phyloP scores from a whole-genome alignment of 192 early-diverging fungal species.

The Backusella tarrabulga region DNA sequence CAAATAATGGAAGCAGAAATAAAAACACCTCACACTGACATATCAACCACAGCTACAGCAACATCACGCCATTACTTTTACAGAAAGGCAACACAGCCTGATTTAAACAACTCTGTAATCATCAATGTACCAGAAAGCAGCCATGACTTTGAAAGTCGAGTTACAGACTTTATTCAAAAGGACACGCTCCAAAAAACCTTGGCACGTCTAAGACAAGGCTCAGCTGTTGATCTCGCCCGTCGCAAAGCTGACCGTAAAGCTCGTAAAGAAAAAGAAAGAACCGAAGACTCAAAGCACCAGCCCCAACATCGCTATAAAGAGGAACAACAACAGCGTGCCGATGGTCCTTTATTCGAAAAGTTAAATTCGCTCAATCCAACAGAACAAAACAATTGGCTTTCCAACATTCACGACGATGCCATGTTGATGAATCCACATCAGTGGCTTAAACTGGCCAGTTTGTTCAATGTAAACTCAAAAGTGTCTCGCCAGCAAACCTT shows the following conservation, averaged over 20 bases:
- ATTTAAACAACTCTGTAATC: neutral
- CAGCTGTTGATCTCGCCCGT: conserved; percentile 7
- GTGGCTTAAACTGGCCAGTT: conserved; percentile 25
- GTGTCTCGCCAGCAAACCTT: conserved; percentile 19
- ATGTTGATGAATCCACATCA: conserved; percentile 35
- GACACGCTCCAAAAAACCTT: neutral
- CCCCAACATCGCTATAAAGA: neutral
- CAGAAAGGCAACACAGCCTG: conserved; percentile 1
- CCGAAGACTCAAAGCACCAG: neutral
- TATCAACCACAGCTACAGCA: neutral
- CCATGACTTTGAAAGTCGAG: conserved; percentile 12
- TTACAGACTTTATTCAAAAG: conserved; percentile 10
- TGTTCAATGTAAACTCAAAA: conserved; percentile 33
- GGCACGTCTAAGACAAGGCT: neutral
- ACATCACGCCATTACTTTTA: conserved; percentile 18
- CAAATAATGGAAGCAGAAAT: neutral
- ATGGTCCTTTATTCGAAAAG: neutral
- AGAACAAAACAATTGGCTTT: conserved; percentile 18
- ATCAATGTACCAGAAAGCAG: conserved; percentile 10
- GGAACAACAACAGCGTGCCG: neutral
- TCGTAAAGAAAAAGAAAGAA: conserved; percentile 17
- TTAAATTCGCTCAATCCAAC: neutral
- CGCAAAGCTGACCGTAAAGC: conserved; percentile 20
- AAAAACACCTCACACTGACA: neutral
- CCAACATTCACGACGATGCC: conserved; percentile 25